A percentile compares a stretch with the other conserved stretches of the same genome.
phyloP scores from a whole-genome alignment of 1,284 basidiomycete species.

The Trametes hirsuta region DNA sequence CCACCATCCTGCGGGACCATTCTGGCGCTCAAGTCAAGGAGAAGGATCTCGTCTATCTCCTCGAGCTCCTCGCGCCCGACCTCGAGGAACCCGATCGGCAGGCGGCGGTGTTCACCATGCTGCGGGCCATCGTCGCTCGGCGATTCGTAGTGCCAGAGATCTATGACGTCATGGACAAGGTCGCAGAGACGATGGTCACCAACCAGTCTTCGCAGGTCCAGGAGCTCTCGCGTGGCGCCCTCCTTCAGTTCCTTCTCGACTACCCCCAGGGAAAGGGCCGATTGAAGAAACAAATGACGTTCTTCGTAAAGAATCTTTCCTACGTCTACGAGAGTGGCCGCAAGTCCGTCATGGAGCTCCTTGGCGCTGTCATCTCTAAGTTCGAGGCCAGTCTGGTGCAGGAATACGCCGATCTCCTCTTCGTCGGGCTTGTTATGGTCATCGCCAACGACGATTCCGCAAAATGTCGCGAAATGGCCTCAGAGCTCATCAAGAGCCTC shows the following conservation, averaged over 20 bases:
- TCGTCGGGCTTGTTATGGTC: constrained; percentile 91
- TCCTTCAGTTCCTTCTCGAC: constrained; percentile 95
- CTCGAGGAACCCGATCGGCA: constrained; percentile 95
- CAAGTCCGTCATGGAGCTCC: constrained; percentile 89
- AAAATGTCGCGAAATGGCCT: constrained; percentile 88
- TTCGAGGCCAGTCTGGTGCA: constrained; percentile 79
- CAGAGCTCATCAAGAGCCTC: constrained; percentile 79
- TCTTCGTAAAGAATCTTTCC: constrained; percentile 92
- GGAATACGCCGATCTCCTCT: constrained; percentile 90
- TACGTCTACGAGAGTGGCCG: constrained; percentile 93
- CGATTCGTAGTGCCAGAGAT: constrained; percentile 96
- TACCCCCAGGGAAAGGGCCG: constrained; percentile 97
- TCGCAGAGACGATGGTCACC: constrained; percentile 95
- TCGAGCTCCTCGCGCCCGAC: constrained; percentile 87
- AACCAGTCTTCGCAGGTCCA: constrained; percentile 91
- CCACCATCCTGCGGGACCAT: constrained; percentile 86
- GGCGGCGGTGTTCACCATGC: constrained; percentile 83
- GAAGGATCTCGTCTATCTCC: constrained; percentile 85
- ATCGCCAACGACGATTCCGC: constrained; percentile 93
- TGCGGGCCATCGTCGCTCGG: constrained; percentile 90
- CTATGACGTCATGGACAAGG: constrained; percentile 96
- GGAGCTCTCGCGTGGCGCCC: constrained; percentile 86
- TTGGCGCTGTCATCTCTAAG: constrained; percentile 84
- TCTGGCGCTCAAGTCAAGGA: constrained; percentile 84
- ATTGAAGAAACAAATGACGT: constrained; percentile 86